Conservation (phyloP, 1,284 basidiomycete species). For the Microbotryum violaceum region DNA sequence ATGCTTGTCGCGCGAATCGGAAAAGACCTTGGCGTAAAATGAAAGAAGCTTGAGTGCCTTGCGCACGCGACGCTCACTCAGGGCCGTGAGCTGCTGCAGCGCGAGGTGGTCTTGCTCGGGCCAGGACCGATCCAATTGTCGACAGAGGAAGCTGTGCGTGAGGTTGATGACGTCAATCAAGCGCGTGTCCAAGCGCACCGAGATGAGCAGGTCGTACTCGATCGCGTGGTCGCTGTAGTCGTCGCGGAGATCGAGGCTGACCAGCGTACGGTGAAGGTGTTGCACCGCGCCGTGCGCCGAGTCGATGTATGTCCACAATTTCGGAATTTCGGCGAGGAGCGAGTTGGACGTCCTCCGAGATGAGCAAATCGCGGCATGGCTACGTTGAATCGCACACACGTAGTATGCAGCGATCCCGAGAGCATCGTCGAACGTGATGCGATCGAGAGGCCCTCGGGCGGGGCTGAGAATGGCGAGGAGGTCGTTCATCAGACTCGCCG, state of each 20-base stretch:
- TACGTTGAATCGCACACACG: constrained; percentile 26
- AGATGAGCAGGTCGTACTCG: constrained; percentile 28
- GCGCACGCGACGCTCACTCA: constrained; percentile 23
- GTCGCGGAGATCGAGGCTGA: constrained; percentile 7
- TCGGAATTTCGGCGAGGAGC: constrained; percentile 7
- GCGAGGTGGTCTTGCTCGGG: constrained; percentile 3
- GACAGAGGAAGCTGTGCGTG: constrained; percentile 18
- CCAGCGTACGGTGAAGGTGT: constrained; percentile 12
- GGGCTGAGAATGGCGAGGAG: constrained; percentile 21
- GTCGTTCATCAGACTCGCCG: constrained; percentile 11
- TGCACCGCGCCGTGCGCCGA: constrained; percentile 23
- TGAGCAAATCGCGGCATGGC: constrained; percentile 14
- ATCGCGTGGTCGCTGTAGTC: constrained; percentile 17
- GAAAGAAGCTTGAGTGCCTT: constrained; percentile 26
- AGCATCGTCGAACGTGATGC: constrained; percentile 17
- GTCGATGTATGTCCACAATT: constrained; percentile 25
- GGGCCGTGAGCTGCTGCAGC: constrained; percentile 12
- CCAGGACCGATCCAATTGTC: constrained; percentile 1
- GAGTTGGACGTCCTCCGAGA: constrained; percentile 1
- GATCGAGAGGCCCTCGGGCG: constrained; percentile 4
- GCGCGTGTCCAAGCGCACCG: constrained; percentile 24
- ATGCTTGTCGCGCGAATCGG: constrained; percentile 25
- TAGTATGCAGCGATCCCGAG: constrained; percentile 23
- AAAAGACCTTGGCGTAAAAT: constrained; percentile 26
- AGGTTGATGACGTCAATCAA: constrained; percentile 29